Percentiles rank a stretch among this genome's conserved stretches.
Evolutionary conservation across 1,284 basidiomycete genomes (phyloP).

Genomic region (Boletellus deceptivus): DNA sequence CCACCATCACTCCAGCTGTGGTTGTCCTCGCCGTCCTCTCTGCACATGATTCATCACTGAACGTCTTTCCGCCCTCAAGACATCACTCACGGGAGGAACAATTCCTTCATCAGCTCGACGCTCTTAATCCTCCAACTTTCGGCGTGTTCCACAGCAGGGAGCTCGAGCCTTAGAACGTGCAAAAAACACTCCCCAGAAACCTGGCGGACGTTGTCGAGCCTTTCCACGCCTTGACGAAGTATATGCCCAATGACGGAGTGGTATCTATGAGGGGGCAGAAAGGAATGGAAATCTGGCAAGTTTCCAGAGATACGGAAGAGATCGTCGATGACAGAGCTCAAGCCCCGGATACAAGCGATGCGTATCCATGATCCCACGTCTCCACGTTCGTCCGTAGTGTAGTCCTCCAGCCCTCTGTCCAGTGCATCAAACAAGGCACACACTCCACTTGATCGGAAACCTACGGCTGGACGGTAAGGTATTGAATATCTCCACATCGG

Average conservation of each 20-base stretch:
- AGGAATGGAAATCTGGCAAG: conserved; percentile 48
- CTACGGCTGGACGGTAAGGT: conserved; percentile 34
- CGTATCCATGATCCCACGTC: conserved; percentile 98
- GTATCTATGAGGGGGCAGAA: conserved; percentile 60
- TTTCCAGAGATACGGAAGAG: conserved; percentile 43
- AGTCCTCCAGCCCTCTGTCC: conserved; percentile 77
- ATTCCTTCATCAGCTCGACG: conserved; percentile 42
- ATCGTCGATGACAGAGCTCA: conserved; percentile 49
- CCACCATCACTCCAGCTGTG: conserved; percentile 64
- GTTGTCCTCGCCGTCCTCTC: conserved; percentile 36
- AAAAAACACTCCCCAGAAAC: conserved; percentile 69
- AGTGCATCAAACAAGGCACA: conserved; percentile 51
- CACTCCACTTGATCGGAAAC: conserved; percentile 44
- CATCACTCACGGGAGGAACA: conserved; percentile 55
- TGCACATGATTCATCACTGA: conserved; percentile 9
- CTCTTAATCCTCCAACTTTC: conserved; percentile 52
- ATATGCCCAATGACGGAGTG: conserved; percentile 63
- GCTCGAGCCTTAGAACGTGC: conserved; percentile 45
- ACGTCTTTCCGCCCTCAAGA: conserved; percentile 1
- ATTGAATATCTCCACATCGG: conserved; percentile 13
- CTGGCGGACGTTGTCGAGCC: conserved; percentile 87
- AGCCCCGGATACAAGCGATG: conserved; percentile 65
- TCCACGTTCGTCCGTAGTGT: conserved; percentile 90
- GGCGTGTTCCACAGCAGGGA: conserved; percentile 41
- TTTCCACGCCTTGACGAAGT: conserved; percentile 87